These are phyloP conservation scores for Flagelloscypha sp. DNA, from an alignment of 768 basidiomycete genomes.

Conservation along the genomic window DNA sequence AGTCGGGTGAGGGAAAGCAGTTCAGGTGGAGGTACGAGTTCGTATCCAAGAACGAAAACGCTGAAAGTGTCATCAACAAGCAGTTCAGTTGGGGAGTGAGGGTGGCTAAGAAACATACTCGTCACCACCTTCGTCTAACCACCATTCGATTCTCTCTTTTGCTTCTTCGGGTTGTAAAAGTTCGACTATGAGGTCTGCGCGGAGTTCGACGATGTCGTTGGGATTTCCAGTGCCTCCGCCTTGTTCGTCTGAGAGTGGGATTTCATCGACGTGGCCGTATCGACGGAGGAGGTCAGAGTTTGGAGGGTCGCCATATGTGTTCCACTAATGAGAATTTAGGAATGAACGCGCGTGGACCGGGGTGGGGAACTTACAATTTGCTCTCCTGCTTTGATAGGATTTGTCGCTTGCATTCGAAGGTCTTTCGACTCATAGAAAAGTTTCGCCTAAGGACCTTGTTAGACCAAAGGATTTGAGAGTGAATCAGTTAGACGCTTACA, in stretches of 20 bases:
- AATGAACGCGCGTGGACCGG: conserved; percentile 2
- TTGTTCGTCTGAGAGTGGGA: conserved; percentile 46
- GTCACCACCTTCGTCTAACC: conserved; percentile 85
- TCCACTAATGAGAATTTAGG: conserved; percentile 51
- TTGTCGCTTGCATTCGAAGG: conserved; percentile 78
- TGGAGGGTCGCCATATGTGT: conserved; percentile 90
- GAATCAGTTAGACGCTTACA: conserved; percentile 32
- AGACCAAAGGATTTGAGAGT: background rate
- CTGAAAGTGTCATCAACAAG: conserved; percentile 22
- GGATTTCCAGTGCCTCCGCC: conserved; percentile 61
- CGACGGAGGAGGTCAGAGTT: conserved; percentile 90
- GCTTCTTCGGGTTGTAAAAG: conserved; percentile 15
- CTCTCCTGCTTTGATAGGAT: conserved; percentile 62
- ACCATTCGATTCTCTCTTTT: conserved; percentile 79
- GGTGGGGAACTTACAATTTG: conserved; percentile 63
- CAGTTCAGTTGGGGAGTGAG: conserved; percentile 1
- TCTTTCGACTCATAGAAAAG: conserved; percentile 69
- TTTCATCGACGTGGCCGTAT: conserved; percentile 85
- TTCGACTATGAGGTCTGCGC: conserved; percentile 58
- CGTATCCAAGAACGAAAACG: conserved; percentile 46
- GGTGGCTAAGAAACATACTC: conserved; percentile 48
- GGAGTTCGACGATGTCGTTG: conserved; percentile 70
- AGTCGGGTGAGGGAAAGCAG: conserved; percentile 61
- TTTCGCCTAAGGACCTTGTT: too few species aligned
- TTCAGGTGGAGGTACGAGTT: conserved; percentile 43